phyloP scores from a whole-genome alignment of 2,329 filamentous ascomycete genomes.

The Zymoseptoria crescenta region DNA sequence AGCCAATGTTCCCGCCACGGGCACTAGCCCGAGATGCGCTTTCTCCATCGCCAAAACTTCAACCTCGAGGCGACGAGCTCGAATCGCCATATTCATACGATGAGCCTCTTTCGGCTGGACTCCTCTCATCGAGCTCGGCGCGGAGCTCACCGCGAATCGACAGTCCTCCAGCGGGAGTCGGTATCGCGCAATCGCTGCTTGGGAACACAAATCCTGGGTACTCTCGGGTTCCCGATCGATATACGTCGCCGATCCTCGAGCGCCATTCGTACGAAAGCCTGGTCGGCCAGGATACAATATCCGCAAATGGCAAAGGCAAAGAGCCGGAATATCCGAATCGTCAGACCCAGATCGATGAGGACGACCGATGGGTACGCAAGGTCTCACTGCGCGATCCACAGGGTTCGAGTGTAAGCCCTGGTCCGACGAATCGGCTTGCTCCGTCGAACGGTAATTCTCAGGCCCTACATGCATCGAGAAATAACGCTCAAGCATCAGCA shows the following conservation, averaged over 20 bases:
- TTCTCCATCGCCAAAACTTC: slow-evolving; percentile 19
- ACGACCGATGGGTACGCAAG: slow-evolving; percentile 21
- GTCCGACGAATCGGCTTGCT: slow-evolving; percentile 4
- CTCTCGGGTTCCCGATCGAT: slow-evolving; percentile 23
- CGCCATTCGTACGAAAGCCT: slow-evolving; percentile 16
- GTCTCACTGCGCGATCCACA: slow-evolving; percentile 17
- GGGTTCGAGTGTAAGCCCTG: slow-evolving; percentile 6
- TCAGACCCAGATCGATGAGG: slow-evolving; percentile 23
- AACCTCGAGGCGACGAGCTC: slow-evolving; percentile 16
- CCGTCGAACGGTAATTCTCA: neutral
- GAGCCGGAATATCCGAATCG: slow-evolving; percentile 16
- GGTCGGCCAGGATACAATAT: slow-evolving; percentile 11
- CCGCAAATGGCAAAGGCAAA: slow-evolving; percentile 12
- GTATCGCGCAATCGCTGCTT: slow-evolving; percentile 23
- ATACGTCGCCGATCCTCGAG: slow-evolving; percentile 18
- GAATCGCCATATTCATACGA: slow-evolving; percentile 28
- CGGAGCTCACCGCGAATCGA: slow-evolving; percentile 25
- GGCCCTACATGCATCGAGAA: neutral
- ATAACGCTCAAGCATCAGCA: slow-evolving; percentile 5
- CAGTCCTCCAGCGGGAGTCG: slow-evolving; percentile 12
- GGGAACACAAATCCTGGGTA: slow-evolving; percentile 24
- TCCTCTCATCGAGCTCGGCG: slow-evolving; percentile 20
- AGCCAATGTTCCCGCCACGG: slow-evolving; percentile 28
- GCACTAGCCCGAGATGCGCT: slow-evolving; percentile 25
- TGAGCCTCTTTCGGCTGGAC: slow-evolving; percentile 24